A percentile compares a stretch with the other conserved stretches of the same genome.
phyloP scores from a whole-genome alignment of 1,284 basidiomycete species.

The Cryptococcus neoformans region DNA sequence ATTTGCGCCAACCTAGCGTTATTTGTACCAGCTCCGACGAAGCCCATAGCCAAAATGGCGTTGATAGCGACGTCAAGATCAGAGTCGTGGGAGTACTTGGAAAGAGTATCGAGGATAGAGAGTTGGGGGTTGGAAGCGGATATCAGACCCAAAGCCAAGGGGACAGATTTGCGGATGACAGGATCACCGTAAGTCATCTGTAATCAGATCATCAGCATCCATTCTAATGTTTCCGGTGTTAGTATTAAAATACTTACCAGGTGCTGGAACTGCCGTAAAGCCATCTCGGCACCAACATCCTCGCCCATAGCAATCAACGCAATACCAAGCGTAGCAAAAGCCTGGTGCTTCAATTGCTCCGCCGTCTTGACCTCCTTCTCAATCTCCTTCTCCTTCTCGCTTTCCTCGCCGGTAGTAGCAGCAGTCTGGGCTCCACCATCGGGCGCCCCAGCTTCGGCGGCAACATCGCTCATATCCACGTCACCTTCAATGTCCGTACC shows the following conservation, averaged over 20 bases:
- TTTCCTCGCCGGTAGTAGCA: conserved; percentile 13
- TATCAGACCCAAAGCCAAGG: conserved; percentile 90
- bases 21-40: conserved; percentile 97
- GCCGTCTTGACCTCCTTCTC: conserved; percentile 57
- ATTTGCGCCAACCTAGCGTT: conserved; percentile 97
- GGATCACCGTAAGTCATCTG: conserved; percentile 99
- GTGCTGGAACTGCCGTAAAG: conserved; percentile 89
- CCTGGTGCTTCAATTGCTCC: conserved; percentile 80
- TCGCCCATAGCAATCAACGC: conserved; percentile 98
- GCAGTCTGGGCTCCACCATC: conserved; percentile 11
- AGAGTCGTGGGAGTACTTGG: conserved; percentile 99
- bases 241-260: conserved; percentile 57
- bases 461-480: conserved; percentile 24
- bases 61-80: conserved; percentile 95
- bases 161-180: conserved; percentile 87
- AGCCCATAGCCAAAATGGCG: conserved; percentile 98
- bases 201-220: not conserved
- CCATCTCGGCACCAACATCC: conserved; percentile 97
- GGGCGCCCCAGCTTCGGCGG: conserved; percentile 5
- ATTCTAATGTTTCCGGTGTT: not conserved
- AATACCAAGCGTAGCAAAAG: conserved; percentile 91
- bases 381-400: conserved; percentile 23
- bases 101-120: conserved; percentile 94
- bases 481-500: conserved; percentile 20
- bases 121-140: conserved; percentile 95